phyloP scores from a whole-genome alignment of 495 filamentous ascomycete species.

The Immersiella caudata region DNA sequence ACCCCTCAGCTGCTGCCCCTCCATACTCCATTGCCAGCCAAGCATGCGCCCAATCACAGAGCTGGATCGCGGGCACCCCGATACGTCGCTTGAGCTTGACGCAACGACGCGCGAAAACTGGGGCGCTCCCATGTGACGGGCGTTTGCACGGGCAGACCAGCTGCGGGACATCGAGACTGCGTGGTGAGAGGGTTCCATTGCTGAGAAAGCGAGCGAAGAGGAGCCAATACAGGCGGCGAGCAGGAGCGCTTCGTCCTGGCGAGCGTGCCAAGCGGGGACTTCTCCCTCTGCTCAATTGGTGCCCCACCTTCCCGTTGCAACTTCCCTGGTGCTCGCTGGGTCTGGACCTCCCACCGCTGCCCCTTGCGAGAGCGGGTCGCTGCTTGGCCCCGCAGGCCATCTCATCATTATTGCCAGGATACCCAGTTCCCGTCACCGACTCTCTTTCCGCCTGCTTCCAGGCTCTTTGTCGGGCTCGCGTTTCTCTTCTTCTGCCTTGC shows the following conservation, averaged over 20 bases:
- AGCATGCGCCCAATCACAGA: constrained; percentile 28
- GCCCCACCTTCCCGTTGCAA: not conserved
- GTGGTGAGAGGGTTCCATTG: not conserved
- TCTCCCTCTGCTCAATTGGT: not conserved
- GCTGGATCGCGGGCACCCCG: constrained; percentile 21
- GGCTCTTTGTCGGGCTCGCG: constrained; percentile 1
- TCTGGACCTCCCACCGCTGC: not conserved
- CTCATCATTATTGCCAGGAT: constrained; percentile 9
- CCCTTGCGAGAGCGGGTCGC: constrained; percentile 6
- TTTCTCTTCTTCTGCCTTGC: not conserved
- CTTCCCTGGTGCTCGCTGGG: constrained; percentile 9
- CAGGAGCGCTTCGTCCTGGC: constrained; percentile 12
- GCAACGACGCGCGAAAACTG: constrained; percentile 2
- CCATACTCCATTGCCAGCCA: constrained; percentile 1
- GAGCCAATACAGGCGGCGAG: constrained; percentile 3
- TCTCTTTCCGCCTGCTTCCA: constrained; percentile 1
- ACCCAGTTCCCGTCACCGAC: constrained; percentile 13
- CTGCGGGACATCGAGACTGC: not conserved
- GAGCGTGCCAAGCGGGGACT: not conserved
- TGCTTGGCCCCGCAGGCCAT: constrained; percentile 11
- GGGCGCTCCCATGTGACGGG: constrained; percentile 17
- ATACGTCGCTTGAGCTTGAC: constrained; percentile 4
- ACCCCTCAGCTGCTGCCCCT: constrained; percentile 16
- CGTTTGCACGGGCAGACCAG: not conserved
- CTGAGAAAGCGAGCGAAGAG: not conserved